These are phyloP conservation scores for Backusella sp. DNA, from an alignment of 192 early-diverging fungal species.

Conservation along the genomic window DNA sequence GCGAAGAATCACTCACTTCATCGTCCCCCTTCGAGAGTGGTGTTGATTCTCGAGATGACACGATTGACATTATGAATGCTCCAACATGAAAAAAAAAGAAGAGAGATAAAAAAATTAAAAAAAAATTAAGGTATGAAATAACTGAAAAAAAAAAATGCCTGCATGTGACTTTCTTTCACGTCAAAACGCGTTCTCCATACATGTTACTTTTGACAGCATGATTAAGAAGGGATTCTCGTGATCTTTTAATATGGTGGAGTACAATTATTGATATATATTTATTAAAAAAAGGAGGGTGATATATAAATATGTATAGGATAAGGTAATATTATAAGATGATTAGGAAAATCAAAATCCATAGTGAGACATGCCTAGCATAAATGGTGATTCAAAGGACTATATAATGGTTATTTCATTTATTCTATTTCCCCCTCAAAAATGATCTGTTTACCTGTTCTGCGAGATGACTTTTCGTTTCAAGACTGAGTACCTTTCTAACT, in stretches of 20 bases:
- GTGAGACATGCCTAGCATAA: not conserved
- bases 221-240: not conserved
- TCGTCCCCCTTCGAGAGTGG: conserved; percentile 1
- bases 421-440: not conserved
- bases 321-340: not conserved
- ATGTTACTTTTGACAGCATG: not conserved
- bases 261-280: not conserved
- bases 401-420: not conserved
- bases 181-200: not conserved
- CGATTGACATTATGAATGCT: not conserved
- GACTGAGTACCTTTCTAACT: not conserved
- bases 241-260: not conserved
- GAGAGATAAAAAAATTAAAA: not conserved
- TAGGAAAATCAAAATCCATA: not conserved
- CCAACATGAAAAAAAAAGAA: not conserved
- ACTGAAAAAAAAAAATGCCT: not conserved
- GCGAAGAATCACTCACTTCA: conserved; percentile 14
- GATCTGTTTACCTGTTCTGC: not conserved
- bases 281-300: not conserved
- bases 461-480: not conserved
- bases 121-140: not conserved
- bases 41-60: conserved; percentile 9
- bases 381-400: conserved; percentile 13
- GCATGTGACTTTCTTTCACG: not conserved
- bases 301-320: not conserved